Evolutionary conservation across 805 yeast genomes (phyloP).

Genomic region (Wickerhamiella azyma): DNA sequence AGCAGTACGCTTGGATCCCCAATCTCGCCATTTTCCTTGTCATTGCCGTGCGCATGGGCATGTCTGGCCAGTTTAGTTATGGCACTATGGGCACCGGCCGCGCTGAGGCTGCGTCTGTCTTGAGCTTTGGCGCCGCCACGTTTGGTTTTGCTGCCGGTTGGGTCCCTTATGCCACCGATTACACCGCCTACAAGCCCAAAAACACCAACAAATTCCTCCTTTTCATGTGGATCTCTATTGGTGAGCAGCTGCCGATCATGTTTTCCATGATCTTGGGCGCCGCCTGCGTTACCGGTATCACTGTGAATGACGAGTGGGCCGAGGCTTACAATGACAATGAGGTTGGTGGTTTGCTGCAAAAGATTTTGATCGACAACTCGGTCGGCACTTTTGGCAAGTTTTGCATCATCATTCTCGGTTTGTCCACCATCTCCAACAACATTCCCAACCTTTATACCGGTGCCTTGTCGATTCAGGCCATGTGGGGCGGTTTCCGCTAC

Average conservation of each 20-base stretch:
- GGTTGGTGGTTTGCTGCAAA: conserved; percentile 74
- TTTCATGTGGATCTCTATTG: conserved; percentile 49
- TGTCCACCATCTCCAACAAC: conserved; percentile 82
- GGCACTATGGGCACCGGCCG: conserved; percentile 44
- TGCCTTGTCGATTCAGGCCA: conserved; percentile 73
- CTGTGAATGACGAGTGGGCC: conserved; percentile 31
- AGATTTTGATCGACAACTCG: conserved; percentile 52
- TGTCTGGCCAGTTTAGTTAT: conserved; percentile 46
- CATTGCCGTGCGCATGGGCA: conserved; percentile 63
- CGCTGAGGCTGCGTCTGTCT: conserved; percentile 58
- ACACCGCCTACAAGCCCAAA: conserved; percentile 73
- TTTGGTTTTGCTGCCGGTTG: conserved; percentile 91
- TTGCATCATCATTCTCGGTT: conserved; percentile 69
- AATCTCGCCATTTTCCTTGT: conserved; percentile 59
- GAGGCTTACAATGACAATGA: conserved; percentile 35
- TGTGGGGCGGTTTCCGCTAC: conserved; percentile 59
- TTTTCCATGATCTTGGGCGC: conserved; percentile 76
- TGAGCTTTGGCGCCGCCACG: conserved; percentile 69
- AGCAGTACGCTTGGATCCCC: conserved; percentile 83
- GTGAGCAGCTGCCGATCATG: conserved; percentile 53
- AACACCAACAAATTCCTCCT: conserved; percentile 44
- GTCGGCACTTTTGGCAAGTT: conserved; percentile 76
- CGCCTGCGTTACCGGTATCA: conserved; percentile 62
- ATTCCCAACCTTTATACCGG: conserved; percentile 90
- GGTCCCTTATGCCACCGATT: conserved; percentile 87